These are phyloP conservation scores for Penicillium pancosmium DNA, from an alignment of 495 filamentous ascomycete species.

Conservation along the genomic window DNA sequence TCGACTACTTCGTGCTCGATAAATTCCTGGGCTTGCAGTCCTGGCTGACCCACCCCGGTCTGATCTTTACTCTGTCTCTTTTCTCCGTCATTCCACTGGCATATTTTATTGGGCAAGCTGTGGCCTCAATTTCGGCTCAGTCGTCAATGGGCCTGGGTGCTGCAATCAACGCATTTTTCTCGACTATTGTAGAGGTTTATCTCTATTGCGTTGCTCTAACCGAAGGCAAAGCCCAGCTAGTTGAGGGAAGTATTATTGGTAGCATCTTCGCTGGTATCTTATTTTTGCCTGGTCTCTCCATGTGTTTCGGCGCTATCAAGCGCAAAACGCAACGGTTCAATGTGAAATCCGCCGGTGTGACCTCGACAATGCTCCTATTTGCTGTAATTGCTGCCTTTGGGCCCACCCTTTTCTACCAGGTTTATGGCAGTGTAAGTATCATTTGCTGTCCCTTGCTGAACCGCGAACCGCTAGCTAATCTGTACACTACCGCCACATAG, in stretches of 20 bases:
- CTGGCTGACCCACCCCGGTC: conserved; percentile 74
- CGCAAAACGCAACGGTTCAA: conserved; percentile 99
- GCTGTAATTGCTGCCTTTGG: conserved; percentile 97
- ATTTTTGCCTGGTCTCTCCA: conserved; percentile 94
- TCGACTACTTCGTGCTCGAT: conserved; percentile 83
- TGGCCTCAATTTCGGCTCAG: conserved; percentile 98
- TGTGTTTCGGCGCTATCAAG: conserved; percentile 98
- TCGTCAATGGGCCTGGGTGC: conserved; percentile 99
- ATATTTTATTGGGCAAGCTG: conserved; percentile 98
- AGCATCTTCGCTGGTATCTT: conserved; percentile 97
- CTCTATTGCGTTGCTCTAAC: conserved; percentile 94
- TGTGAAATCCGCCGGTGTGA: conserved; percentile 93
- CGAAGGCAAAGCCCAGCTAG: conserved; percentile 88
- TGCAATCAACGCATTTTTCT: conserved; percentile 98
- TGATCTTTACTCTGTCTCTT: conserved; percentile 83
- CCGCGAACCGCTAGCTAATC: conserved; percentile 25
- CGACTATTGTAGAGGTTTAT: conserved; percentile 97
- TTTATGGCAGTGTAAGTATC: conserved; percentile 84
- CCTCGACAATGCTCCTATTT: conserved; percentile 97
- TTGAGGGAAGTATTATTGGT: conserved; percentile 95
- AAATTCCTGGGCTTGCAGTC: conserved; percentile 66
- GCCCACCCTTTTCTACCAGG: conserved; percentile 98
- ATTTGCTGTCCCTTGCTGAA: not conserved
- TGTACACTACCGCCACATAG: conserved; percentile 37
- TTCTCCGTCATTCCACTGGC: conserved; percentile 96